Percentiles rank a stretch among this genome's conserved stretches.
These are phyloP conservation scores for Ustilago nuda DNA, from an alignment of 1,284 basidiomycete genomes.

Conservation along the genomic window DNA sequence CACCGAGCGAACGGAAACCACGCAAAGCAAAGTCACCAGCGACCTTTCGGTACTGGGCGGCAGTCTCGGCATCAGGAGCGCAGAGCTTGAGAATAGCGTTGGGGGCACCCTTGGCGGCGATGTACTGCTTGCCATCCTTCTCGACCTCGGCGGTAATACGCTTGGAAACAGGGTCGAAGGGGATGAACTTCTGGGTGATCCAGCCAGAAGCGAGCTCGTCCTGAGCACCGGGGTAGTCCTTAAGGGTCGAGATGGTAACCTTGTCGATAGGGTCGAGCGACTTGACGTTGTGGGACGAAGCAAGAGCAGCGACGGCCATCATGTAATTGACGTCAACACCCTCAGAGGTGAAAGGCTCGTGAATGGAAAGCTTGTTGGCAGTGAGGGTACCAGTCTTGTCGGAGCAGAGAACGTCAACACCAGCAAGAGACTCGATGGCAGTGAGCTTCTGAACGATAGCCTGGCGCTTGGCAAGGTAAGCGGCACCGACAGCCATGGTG, in stretches of 20 bases:
- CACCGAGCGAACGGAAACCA: constrained; percentile 74
- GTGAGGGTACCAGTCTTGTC: constrained; percentile 75
- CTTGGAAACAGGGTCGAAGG: constrained; percentile 75
- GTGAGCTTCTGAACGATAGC: constrained; percentile 77
- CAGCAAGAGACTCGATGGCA: constrained; percentile 75
- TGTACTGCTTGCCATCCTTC: constrained; percentile 73
- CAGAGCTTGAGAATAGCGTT: constrained; percentile 74
- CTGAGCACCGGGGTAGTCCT: constrained; percentile 73
- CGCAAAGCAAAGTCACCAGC: constrained; percentile 72
- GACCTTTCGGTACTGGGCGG: constrained; percentile 71
- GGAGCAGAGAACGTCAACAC: constrained; percentile 75
- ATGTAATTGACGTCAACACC: constrained; percentile 72
- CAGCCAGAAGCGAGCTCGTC: constrained; percentile 73
- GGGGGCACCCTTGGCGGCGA: constrained; percentile 74
- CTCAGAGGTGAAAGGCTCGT: constrained; percentile 72
- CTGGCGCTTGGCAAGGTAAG: constrained; percentile 74
- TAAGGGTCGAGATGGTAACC: constrained; percentile 73
- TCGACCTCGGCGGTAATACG: constrained; percentile 75
- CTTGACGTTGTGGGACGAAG: constrained; percentile 74
- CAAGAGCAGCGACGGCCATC: constrained; percentile 74
- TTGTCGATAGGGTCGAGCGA: constrained; percentile 75
- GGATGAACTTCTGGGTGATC: constrained; percentile 73
- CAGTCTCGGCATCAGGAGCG: constrained; percentile 70
- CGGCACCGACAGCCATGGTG: constrained; percentile 74
- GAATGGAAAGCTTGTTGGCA: constrained; percentile 75